A percentile compares a stretch with the other conserved stretches of the same genome.
These are phyloP conservation scores for Ophiosphaerella herpotricha DNA, from an alignment of 2,329 filamentous ascomycete genomes.

Conservation along the genomic window DNA sequence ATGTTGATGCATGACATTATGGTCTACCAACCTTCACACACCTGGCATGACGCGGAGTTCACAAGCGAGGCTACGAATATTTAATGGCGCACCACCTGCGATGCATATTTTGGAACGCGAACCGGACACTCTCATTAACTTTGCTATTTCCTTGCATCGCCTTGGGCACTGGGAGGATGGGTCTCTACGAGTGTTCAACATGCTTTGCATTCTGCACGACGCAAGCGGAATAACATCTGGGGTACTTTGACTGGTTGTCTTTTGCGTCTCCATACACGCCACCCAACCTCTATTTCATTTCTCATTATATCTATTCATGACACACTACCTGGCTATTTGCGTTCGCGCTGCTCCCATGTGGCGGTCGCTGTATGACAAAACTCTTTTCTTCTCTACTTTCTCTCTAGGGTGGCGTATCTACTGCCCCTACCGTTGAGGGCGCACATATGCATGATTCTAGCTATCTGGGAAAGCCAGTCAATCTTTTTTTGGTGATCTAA, in stretches of 20 bases:
- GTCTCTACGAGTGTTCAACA: constrained; percentile 29
- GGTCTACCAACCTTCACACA: constrained; percentile 32
- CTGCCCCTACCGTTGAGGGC: not conserved
- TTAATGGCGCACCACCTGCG: constrained; percentile 44
- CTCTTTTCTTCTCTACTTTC: constrained; percentile 13
- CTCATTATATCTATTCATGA: constrained; percentile 15
- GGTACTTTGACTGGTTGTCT: constrained; percentile 36
- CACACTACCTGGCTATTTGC: constrained; percentile 11
- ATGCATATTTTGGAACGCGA: constrained; percentile 38
- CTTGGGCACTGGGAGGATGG: constrained; percentile 28
- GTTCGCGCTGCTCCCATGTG: constrained; percentile 2
- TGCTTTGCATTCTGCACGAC: constrained; percentile 18
- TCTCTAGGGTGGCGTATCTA: constrained; percentile 10
- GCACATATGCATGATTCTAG: constrained; percentile 2
- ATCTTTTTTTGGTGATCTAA: constrained; percentile 18
- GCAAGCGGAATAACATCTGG: constrained; percentile 19
- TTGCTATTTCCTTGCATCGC: constrained; percentile 25
- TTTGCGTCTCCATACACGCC: constrained; percentile 15
- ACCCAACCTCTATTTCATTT: constrained; percentile 21
- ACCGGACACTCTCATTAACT: constrained; percentile 37
- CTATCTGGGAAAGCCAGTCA: constrained; percentile 2
- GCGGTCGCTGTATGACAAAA: constrained; percentile 2
- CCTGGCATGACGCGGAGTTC: constrained; percentile 46
- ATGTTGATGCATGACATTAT: constrained; percentile 44
- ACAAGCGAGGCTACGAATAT: constrained; percentile 42